phyloP scores from a whole-genome alignment of 805 yeast genomes.

The Metschnikowia drakensbergensis region DNA sequence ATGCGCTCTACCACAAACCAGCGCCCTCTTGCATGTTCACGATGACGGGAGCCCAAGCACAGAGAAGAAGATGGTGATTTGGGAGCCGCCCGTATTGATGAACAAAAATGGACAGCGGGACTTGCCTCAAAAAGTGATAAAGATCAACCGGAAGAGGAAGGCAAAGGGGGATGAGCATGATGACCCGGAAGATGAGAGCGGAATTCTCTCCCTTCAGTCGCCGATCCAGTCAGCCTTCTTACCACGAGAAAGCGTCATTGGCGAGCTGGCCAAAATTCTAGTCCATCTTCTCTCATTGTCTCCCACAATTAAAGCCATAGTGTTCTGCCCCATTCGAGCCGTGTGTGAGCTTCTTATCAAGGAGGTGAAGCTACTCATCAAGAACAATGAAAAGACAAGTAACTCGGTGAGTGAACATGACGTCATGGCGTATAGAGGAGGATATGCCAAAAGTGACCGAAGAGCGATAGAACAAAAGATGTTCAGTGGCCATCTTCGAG shows the following conservation, averaged over 20 bases:
- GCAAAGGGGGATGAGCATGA: background rate
- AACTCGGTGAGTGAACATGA: slow-evolving; percentile 44
- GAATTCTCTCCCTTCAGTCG: slow-evolving; percentile 5
- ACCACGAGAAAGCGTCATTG: slow-evolving; percentile 62
- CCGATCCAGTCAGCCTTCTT: slow-evolving; percentile 17
- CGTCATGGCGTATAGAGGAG: slow-evolving; percentile 93
- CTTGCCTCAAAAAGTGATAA: slow-evolving; percentile 10
- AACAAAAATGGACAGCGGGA: slow-evolving; percentile 49
- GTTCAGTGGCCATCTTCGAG: slow-evolving; percentile 82
- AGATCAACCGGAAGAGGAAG: background rate
- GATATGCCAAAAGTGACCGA: slow-evolving; percentile 83
- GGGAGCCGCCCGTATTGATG: slow-evolving; percentile 75
- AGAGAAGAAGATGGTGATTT: slow-evolving; percentile 65
- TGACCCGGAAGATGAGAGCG: background rate
- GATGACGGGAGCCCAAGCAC: slow-evolving; percentile 92
- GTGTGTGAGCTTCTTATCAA: slow-evolving; percentile 87
- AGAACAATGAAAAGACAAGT: background rate
- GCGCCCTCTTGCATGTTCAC: slow-evolving; percentile 51
- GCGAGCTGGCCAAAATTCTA: slow-evolving; percentile 72
- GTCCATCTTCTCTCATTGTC: slow-evolving; percentile 55
- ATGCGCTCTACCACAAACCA: slow-evolving; percentile 55
- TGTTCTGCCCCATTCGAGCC: slow-evolving; percentile 82
- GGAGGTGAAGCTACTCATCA: slow-evolving; percentile 59
- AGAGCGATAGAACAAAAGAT: slow-evolving; percentile 83
- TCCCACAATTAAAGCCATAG: slow-evolving; percentile 70